Base-by-base conservation (phyloP, 805 yeast genomes). In the Wickerhamiella siamensis region DNA sequence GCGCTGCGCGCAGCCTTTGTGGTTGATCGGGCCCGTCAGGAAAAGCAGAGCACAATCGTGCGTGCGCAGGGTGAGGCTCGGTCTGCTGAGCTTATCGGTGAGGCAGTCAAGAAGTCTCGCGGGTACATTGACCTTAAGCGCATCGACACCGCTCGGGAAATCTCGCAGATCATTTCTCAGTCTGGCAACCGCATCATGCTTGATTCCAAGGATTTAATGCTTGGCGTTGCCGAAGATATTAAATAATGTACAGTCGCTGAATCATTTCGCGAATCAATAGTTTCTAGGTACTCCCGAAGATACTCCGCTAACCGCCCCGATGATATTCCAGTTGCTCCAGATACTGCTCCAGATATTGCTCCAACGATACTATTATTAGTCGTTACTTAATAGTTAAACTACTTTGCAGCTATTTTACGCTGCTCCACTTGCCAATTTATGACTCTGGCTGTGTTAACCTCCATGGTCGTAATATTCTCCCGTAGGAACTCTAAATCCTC, bases 41-140 rank as follows among this genome's bases (percentile, higher is more conserved):
- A 91, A 66, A 91, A 91, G 62, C 97, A 91, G 65, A 94, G 93
- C 59, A 71, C 84, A 68, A 94, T 91, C 49, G 96, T 91, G 44
- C 84, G 81, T 63, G 97, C 98, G 10, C 83, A 84, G 62, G 98
- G 98, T 75, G 98, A 91, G 66, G 98, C 98, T 50, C 77, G 83
- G 60, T 82, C 95, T 41, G 98, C 98, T 27, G 94, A 87, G 63
- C 77, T 91, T 67, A 86, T 91, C 66, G 98, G 98, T 75, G 98
- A 91, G 51, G 97, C 98, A 42, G 88, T 91, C 63, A 91, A 88
- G 70, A 91, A 88, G 64, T 82, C 93, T 19, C 82, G 74, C 63
- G 98, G 88, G 61, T 91, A 91, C 61, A 94, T 91, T 39, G 98
- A 91, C 62, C 74, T 91, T 64, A 91, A 88, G 70, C 79, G 96